Percentiles rank a stretch among this genome's conserved stretches.
Conservation (phyloP, 2,329 filamentous ascomycete species). For the Sporothrix brunneoviolacea region DNA sequence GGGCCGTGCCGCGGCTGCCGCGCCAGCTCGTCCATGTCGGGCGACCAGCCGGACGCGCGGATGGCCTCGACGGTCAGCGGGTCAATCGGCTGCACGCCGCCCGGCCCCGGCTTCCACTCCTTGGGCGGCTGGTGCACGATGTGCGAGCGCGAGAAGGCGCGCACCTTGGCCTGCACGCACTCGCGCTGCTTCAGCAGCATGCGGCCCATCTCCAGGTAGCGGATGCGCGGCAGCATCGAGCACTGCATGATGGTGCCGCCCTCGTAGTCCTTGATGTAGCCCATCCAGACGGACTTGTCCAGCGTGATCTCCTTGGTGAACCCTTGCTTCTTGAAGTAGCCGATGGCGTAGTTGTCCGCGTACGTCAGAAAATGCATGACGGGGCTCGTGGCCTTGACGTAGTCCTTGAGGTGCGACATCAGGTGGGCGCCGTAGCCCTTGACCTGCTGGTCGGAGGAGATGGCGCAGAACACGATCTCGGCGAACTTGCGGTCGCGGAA, state of each 20-base stretch:
- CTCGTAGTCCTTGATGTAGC: constrained; percentile 99
- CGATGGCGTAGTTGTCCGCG: constrained; percentile 97
- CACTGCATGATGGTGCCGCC: constrained; percentile 99
- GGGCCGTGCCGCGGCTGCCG: constrained; percentile 92
- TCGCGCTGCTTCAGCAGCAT: constrained; percentile 98
- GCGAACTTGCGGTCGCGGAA: constrained; percentile 91
- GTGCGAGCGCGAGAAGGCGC: constrained; percentile 82
- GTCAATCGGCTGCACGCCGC: constrained; percentile 54
- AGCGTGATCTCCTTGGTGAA: constrained; percentile 98
- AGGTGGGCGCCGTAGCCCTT: constrained; percentile 97
- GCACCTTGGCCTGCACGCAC: constrained; percentile 88
- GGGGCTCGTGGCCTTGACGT: constrained; percentile 91
- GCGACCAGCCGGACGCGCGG: constrained; percentile 87
- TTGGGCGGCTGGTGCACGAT: constrained; percentile 80
- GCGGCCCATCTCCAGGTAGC: constrained; percentile 85
- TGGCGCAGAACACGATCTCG: constrained; percentile 97
- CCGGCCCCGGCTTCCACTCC: constrained; percentile 60
- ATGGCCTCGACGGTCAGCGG: constrained; percentile 83
- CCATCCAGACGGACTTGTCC: constrained; percentile 90
- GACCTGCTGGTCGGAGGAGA: constrained; percentile 95
- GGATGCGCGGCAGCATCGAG: constrained; percentile 91
- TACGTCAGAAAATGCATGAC: constrained; percentile 99
- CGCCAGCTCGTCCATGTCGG: constrained; percentile 94
- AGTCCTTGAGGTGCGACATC: constrained; percentile 97
- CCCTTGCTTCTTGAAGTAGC: constrained; percentile 98